Conservation (phyloP, 169 alveolate genomes). For the Eimeria praecox region DNA sequence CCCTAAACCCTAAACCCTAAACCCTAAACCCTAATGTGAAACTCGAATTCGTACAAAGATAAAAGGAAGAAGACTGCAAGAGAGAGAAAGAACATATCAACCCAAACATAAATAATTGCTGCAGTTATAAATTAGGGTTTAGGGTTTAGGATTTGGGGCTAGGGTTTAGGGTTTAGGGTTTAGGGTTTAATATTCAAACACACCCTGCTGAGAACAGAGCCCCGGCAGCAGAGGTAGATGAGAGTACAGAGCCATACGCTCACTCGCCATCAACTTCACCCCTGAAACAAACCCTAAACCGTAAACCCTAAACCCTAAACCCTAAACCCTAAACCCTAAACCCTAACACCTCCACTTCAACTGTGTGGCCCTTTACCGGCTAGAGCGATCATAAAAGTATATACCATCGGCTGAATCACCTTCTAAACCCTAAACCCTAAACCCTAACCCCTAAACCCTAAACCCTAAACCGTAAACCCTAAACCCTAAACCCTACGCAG, state of each 20-base stretch:
- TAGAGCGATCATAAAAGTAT: background rate
- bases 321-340: conserved; percentile 45
- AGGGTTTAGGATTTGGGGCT: background rate
- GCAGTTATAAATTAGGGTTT: background rate
- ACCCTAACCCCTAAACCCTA: conserved; percentile 42
- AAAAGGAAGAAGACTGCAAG: background rate
- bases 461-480: conserved; percentile 24
- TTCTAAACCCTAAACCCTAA: conserved; percentile 43
- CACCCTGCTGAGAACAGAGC: conserved; percentile 63
- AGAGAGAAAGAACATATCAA: background rate
- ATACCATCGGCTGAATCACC: background rate
- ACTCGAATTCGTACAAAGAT: background rate
- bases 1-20: conserved; percentile 63
- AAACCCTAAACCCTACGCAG: conserved; percentile 10
- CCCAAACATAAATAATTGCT: background rate
- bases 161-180: conserved; percentile 35
- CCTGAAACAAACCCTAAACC: conserved; percentile 40
- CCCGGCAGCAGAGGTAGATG: conserved; percentile 53
- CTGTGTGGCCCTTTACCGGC: background rate
- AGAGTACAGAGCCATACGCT: conserved; percentile 57
- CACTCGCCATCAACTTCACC: conserved; percentile 61
- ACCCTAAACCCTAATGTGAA: conserved; percentile 5
- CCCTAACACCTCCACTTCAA: too few relatives aligned
- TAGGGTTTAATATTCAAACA: background rate
- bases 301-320: conserved; percentile 48